Evolutionary conservation across 352 stramenopile species (phyloP), one percentile per base, ranked within the genome.

Genomic region (Achlya hypogyna): DNA sequence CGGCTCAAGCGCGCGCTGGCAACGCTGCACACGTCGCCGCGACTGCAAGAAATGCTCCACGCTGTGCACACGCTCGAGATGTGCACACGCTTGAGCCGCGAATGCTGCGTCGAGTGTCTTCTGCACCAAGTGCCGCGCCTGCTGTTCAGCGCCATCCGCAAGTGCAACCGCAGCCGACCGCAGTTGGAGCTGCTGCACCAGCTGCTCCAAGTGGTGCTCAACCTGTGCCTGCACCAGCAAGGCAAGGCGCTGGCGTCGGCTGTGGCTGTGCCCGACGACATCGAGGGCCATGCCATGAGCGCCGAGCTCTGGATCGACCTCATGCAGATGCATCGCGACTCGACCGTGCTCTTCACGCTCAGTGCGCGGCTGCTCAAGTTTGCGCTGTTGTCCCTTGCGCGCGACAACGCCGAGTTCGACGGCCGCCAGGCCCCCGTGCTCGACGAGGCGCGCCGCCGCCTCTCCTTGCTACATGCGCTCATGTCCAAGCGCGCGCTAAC

Each of bases 181-280:
- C 96, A 99, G 72, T 74, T 98, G 5, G 91, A 98, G 69, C 71
- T 99, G n/a, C 72, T 98, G 14, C 78, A 96, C 49, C 80, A 94
- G 56, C 65, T 93, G 23, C 74, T 96, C 23, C 69, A 87, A 0
- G 83, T 96, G 23, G 65, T 96, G 5, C 75, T 86, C 16, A 98
- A 98, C 68, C 72, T 98, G 62, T 83, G 86, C 23, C 69, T 79
- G 42, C 90, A 97, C 73, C 66, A 74, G 51, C 53, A 38, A 49
- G 20, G 22, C 18, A n/a, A 12, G n/a, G 18, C 10, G 5, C 27
- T n/a, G 5, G 35, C n/a, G 23, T n/a, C 22, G 23, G 51, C 20
- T 20, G 22, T 27, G 34, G 40, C 9, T 29, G 51, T 14, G 63
- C 82, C 71, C 34, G 76, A 88, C n/a, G 65, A 75, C 29, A 62